A percentile compares a stretch with the other conserved stretches of the same genome.
Evolutionary conservation across 1,284 basidiomycete genomes (phyloP).

Genomic region (Pseudozyma hubeiensis): DNA sequence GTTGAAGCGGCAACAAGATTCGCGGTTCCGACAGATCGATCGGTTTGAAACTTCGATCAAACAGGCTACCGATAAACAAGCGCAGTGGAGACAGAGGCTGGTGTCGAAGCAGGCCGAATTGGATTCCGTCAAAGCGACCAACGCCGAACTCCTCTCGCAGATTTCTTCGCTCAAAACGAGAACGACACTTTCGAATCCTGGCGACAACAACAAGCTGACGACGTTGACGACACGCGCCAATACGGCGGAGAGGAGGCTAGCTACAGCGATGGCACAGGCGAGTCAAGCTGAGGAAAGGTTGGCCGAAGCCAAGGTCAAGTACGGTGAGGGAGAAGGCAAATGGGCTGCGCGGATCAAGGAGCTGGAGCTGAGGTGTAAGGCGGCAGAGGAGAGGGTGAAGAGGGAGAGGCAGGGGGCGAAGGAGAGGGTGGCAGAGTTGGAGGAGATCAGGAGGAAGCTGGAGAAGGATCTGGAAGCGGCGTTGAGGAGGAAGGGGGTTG

Average conservation of each 20-base stretch:
- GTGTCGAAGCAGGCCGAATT: constrained; percentile 86
- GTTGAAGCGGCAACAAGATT: constrained; percentile 87
- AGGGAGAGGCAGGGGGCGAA: constrained; percentile 93
- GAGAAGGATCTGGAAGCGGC: constrained; percentile 50
- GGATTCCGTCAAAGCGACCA: constrained; percentile 75
- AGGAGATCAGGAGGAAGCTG: constrained; percentile 35
- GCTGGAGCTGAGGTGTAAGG: constrained; percentile 84
- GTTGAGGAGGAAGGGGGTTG: constrained; percentile 27
- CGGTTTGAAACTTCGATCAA: constrained; percentile 90
- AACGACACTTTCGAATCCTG: constrained; percentile 41
- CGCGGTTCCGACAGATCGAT: constrained; percentile 90
- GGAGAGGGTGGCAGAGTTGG: constrained; percentile 75
- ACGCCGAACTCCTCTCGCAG: constrained; percentile 81
- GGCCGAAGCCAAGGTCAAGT: constrained; percentile 78
- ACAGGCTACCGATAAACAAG: constrained; percentile 82
- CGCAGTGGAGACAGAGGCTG: constrained; percentile 86
- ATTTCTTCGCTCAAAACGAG: constrained; percentile 76
- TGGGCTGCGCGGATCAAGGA: constrained; percentile 70
- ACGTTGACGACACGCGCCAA: constrained; percentile 57
- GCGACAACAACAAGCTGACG: constrained; percentile 55
- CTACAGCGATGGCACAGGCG: constrained; percentile 84
- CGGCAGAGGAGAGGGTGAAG: constrained; percentile 93
- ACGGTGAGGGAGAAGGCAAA: constrained; percentile 56
- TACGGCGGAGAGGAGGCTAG: constrained; percentile 78
- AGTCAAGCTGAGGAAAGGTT: constrained; percentile 84